Evolutionary conservation across 305 asterid species (phyloP).

Genomic region (Ilex paraguariensis): DNA sequence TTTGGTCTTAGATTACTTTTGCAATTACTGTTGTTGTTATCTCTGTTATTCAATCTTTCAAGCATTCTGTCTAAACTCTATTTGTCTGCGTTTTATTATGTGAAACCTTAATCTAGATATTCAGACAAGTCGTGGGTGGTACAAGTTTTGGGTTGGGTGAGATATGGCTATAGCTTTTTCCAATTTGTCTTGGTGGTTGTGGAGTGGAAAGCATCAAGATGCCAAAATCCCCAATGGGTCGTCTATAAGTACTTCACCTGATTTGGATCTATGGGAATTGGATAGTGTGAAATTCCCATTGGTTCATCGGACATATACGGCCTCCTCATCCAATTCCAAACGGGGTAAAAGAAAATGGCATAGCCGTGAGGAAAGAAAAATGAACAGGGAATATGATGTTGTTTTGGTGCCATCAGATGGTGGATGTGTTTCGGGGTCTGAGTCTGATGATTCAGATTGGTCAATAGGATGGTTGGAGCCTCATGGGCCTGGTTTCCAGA

Average conservation of each 20-base stretch:
- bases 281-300: constrained; percentile 34
- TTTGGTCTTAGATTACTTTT: too few relatives aligned
- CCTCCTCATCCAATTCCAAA: constrained; percentile 24
- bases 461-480: constrained; percentile 58
- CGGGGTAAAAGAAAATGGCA: constrained; percentile 32
- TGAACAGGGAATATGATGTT: constrained; percentile 38
- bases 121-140: constrained; percentile 5
- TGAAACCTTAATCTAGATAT: constrained; percentile 5
- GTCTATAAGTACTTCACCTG: constrained; percentile 26
- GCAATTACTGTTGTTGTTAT: too few relatives aligned
- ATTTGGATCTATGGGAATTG: constrained; percentile 27
- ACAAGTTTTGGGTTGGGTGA: constrained; percentile 5
- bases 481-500: constrained; percentile 35
- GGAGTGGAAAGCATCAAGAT: constrained; percentile 36
- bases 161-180: constrained; percentile 35
- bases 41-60: too few relatives aligned
- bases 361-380: constrained; percentile 38
- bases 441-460: constrained; percentile 50
- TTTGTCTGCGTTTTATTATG: constrained; percentile 1
- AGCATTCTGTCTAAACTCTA: too few relatives aligned
- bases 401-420: constrained; percentile 51
- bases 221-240: constrained; percentile 23
- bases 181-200: constrained; percentile 31
- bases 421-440: constrained; percentile 49
- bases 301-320: constrained; percentile 15